Conservation (phyloP, 345 rosid species). For the Viola odorata region DNA sequence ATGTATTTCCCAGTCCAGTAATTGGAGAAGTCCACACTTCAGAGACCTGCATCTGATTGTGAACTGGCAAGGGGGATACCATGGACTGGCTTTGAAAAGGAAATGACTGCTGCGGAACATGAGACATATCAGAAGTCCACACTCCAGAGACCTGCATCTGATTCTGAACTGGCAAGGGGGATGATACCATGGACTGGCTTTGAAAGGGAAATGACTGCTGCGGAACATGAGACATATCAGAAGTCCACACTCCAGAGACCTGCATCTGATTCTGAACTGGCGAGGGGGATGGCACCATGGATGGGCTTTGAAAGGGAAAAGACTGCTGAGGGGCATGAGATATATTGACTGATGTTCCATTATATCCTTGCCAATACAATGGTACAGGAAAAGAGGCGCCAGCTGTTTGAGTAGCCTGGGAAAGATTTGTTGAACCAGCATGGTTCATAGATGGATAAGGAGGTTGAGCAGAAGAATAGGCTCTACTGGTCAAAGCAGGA, state of each 20-base stretch:
- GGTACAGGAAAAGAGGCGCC: constrained; percentile 17
- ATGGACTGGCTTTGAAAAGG: no score
- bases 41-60: no score
- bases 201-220: no score
- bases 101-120: no score
- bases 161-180: no score
- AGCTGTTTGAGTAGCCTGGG: constrained; percentile 16
- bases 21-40: no score
- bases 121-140: not conserved
- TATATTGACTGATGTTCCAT: constrained; percentile 2
- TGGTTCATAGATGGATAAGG: constrained; percentile 14
- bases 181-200: no score
- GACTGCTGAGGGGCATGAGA: no score
- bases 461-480: constrained; percentile 12
- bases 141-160: not conserved
- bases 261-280: constrained; percentile 13
- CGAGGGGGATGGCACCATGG: constrained; percentile 16
- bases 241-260: constrained; percentile 1
- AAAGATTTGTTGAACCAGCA: constrained; percentile 13
- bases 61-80: no score
- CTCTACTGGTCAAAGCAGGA: constrained; percentile 23
- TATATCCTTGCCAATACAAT: constrained; percentile 18
- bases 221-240: no score
- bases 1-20: no score
- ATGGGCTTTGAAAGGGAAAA: constrained; percentile 6